Percentiles rank a stretch among this genome's conserved stretches.
Evolutionary conservation across 306 rosid species (phyloP).

Genomic region (Casuarina glauca): DNA sequence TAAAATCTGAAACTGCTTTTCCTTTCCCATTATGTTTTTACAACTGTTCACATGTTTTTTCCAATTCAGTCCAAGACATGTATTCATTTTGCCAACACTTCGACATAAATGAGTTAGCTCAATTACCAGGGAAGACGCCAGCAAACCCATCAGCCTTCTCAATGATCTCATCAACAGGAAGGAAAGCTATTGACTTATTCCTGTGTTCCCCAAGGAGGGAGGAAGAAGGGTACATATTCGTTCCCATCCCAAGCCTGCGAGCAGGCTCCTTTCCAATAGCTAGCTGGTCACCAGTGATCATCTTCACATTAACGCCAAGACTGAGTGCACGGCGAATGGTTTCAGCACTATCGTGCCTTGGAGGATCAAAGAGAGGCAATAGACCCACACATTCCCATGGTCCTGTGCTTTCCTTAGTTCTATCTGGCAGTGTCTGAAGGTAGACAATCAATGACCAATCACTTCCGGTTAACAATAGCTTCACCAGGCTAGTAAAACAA

Average conservation of each 20-base stretch:
- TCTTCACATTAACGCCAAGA: conserved; percentile 89
- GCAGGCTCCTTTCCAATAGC: conserved; percentile 94
- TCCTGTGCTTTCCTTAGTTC: conserved; percentile 63
- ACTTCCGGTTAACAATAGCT: conserved; percentile 6
- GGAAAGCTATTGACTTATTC: conserved; percentile 52
- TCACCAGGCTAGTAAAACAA: background rate
- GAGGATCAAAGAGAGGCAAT: conserved; percentile 93
- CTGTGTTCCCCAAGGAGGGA: conserved; percentile 81
- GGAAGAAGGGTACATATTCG: conserved; percentile 96
- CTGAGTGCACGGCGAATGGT: conserved; percentile 76
- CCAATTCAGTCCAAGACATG: background rate
- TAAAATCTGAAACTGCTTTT: background rate
- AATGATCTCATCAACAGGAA: conserved; percentile 82
- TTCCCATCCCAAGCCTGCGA: conserved; percentile 97
- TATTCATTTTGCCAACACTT: background rate
- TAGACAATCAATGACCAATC: conserved; percentile 19
- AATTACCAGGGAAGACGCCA: conserved; percentile 85
- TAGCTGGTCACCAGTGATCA: conserved; percentile 93
- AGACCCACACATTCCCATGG: conserved; percentile 86
- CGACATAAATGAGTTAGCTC: background rate
- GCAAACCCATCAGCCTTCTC: conserved; percentile 98
- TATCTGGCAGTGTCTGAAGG: conserved; percentile 64
- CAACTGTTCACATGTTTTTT: background rate
- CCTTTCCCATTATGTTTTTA: background rate
- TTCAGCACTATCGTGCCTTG: conserved; percentile 95